Evolutionary conservation across 2,329 filamentous ascomycete species (phyloP).

Genomic region (Ceratocystis albifundus): DNA sequence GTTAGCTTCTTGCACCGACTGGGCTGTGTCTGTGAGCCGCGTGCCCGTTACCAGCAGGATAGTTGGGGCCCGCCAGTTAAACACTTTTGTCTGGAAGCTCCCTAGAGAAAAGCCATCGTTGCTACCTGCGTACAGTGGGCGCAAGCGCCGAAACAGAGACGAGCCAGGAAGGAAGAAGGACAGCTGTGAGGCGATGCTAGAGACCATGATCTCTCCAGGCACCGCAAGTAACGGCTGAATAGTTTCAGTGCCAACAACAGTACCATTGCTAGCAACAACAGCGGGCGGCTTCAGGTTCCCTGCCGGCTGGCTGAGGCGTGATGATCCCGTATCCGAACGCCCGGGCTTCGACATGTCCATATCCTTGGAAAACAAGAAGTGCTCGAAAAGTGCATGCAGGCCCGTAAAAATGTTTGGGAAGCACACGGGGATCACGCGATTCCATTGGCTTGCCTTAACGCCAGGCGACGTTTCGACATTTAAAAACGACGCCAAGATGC

Average conservation of each 20-base stretch:
- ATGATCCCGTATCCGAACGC: conserved; percentile 3
- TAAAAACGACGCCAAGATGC: conserved; percentile 54
- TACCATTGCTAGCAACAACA: neutral
- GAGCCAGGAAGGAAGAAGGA: conserved; percentile 59
- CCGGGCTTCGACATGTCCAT: conserved; percentile 49
- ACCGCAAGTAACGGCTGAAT: conserved; percentile 42
- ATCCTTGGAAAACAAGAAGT: conserved; percentile 63
- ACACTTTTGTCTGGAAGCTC: conserved; percentile 61
- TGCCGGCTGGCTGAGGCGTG: neutral
- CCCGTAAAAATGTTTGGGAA: conserved; percentile 57
- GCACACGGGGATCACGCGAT: conserved; percentile 45
- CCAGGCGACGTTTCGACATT: conserved; percentile 52
- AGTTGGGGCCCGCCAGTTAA: conserved; percentile 67
- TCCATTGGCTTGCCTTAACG: conserved; percentile 51
- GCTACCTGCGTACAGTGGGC: conserved; percentile 57
- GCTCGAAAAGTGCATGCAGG: conserved; percentile 58
- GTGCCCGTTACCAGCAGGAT: conserved; percentile 58
- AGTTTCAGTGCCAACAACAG: conserved; percentile 24
- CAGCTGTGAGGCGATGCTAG: conserved; percentile 55
- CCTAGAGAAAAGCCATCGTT: conserved; percentile 66
- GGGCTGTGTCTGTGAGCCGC: conserved; percentile 41
- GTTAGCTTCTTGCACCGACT: conserved; percentile 41
- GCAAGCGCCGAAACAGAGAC: conserved; percentile 53
- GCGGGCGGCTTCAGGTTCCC: neutral
- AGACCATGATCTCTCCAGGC: conserved; percentile 50